Evolutionary conservation across 2,329 filamentous ascomycete genomes (phyloP), one percentile per base, ranked within the genome.

Genomic region (Leptographium galeiforme): DNA sequence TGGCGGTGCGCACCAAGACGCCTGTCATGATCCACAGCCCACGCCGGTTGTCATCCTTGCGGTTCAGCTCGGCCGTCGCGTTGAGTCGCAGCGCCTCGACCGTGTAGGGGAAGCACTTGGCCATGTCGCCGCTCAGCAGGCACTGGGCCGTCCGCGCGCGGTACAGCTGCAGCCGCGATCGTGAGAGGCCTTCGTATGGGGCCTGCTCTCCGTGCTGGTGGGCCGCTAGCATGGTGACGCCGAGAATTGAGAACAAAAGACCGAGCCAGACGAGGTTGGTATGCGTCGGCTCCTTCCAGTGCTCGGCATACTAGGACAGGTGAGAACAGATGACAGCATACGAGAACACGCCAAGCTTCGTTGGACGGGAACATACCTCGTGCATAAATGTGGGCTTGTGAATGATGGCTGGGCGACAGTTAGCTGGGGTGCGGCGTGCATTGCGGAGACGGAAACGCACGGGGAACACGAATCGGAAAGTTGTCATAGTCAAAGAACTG

Each of bases 51-150:
- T 52, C 50, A 18, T 52, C 50, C 33, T 52, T 52, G 38, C 50
- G 40, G 30, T 52, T 52, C 11, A 52, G 50, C 16, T 52, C 50
- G 11, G 50, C 50, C n/a, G 50, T 52, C 33, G 50, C 50, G n/a
- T 52, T 52, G 41, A 52, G 30, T n/a, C 50, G 50, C 32, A 52
- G 18, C 13, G 50, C 30, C 43, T 52, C 50, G 6, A 46, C 50
- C 1, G 50, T 52, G 34, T 46, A 52, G 2, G 50, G 50, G 8
- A 45, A 19, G 18, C 50, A 46, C 43, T 52, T 52, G 32, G 50
- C 50, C 14, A 52, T 46, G n/a, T 52, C 50, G n/a, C 50, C 50
- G 25, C 18, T 52, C 50, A 39, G 41, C 18, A 52, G 50, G 30
- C 50, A 52, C n/a, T 52, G 50, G 6, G 50, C 50, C 2, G 50